Percentiles rank a stretch among this genome's conserved stretches.
Evolutionary conservation across 1,284 basidiomycete genomes (phyloP).

Genomic region (Cutaneotrichosporon sp.): DNA sequence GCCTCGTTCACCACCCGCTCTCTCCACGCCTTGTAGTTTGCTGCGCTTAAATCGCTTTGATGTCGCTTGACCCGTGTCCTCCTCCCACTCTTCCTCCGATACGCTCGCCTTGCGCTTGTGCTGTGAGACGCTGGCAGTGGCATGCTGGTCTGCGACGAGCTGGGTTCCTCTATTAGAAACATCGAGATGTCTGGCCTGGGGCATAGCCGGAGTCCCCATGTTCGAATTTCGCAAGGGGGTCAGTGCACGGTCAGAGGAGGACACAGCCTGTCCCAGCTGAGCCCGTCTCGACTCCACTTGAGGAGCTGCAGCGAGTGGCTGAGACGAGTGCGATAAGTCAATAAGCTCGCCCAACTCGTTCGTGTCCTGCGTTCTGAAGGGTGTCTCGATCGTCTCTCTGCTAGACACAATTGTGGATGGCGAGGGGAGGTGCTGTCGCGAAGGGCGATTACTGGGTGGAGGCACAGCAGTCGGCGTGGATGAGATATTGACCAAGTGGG

Average conservation of each 20-base stretch:
- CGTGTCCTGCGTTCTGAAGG: background rate
- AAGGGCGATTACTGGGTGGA: background rate
- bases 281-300: background rate
- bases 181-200: no score
- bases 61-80: no score
- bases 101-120: no score
- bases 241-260: background rate
- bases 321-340: background rate
- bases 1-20: no score
- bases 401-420: background rate
- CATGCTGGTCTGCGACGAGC: no score
- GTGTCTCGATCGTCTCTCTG: slow-evolving; percentile 2
- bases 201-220: no score
- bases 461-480: background rate
- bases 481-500: background rate
- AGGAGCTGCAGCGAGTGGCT: background rate
- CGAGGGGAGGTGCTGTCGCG: background rate
- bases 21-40: no score
- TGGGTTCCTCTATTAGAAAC: no score
- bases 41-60: no score
- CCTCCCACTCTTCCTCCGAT: no score
- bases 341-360: background rate
- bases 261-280: background rate
- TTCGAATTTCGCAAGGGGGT: background rate
- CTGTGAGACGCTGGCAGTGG: no score